These are phyloP conservation scores for Coniosporium apollinis DNA, from an alignment of 495 filamentous ascomycete species.

Conservation along the genomic window DNA sequence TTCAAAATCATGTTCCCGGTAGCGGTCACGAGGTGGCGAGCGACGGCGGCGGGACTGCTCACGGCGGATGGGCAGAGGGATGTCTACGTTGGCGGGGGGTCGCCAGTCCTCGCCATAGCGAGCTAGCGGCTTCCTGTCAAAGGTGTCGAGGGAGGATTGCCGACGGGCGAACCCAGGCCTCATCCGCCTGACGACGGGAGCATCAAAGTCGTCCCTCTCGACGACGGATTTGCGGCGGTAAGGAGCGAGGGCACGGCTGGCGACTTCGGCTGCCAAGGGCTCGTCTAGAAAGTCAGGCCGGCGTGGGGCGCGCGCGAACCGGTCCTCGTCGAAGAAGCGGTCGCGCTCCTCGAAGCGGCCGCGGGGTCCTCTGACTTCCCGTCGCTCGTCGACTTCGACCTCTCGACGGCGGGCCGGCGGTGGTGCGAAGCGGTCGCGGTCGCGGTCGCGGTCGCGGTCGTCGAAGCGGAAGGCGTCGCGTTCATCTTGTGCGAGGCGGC, in stretches of 20 bases:
- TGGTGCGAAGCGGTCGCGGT: slow-evolving; percentile 19
- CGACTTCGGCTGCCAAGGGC: slow-evolving; percentile 16
- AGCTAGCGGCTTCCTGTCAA: slow-evolving; percentile 44
- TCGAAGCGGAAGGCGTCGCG: slow-evolving; percentile 17
- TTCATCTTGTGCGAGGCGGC: slow-evolving; percentile 11
- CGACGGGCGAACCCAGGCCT: slow-evolving; percentile 44
- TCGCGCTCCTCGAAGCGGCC: slow-evolving; percentile 31
- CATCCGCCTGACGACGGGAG: slow-evolving; percentile 26
- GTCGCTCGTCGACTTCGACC: slow-evolving; percentile 16
- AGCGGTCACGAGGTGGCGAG: slow-evolving; percentile 10
- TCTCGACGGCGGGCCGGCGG: slow-evolving; percentile 19
- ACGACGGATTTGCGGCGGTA: slow-evolving; percentile 19
- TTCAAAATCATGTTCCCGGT: slow-evolving; percentile 22
- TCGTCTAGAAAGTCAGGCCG: slow-evolving; percentile 20
- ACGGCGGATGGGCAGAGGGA: slow-evolving; percentile 33
- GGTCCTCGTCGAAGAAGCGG: slow-evolving; percentile 37
- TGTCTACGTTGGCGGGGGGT: slow-evolving; percentile 32
- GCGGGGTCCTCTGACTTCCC: slow-evolving; percentile 9
- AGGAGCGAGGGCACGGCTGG: slow-evolving; percentile 22
- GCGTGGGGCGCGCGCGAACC: slow-evolving; percentile 37
- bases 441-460: slow-evolving; percentile 21
- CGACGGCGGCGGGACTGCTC: slow-evolving; percentile 7
- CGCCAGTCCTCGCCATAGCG: slow-evolving; percentile 30
- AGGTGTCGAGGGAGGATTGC: slow-evolving; percentile 55
- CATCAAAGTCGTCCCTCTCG: slow-evolving; percentile 29